These are phyloP conservation scores for Verbascum thapsus DNA, from an alignment of 257 asterid genomes.

Conservation along the genomic window DNA sequence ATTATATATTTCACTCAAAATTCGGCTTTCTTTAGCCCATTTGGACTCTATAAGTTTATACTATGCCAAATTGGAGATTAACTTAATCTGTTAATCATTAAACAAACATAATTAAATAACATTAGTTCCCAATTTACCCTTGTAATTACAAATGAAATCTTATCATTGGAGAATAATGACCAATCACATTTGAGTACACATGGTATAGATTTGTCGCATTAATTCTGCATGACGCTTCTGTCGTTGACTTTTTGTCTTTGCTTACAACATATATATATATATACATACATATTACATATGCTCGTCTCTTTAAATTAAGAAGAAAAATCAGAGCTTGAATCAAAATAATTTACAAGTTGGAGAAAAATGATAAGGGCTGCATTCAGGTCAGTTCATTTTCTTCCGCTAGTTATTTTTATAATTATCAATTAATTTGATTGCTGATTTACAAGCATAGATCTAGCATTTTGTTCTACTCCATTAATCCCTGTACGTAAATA, in stretches of 20 bases:
- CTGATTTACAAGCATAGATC: conserved; percentile 9
- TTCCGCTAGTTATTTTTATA: too few species aligned
- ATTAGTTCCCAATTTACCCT: conserved; percentile 7
- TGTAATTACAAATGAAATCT: neutral
- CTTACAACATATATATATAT: neutral
- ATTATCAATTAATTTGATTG: neutral
- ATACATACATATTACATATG: neutral
- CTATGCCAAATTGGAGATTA: too few species aligned
- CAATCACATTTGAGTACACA: conserved; percentile 29
- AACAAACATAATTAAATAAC: too few species aligned
- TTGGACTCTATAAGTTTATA: too few species aligned
- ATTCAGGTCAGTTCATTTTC: conserved; percentile 36
- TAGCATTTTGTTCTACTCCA: conserved; percentile 26
- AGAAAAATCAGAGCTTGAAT: conserved; percentile 1
- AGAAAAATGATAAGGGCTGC: conserved; percentile 41
- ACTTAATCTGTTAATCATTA: too few species aligned
- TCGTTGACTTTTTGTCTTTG: conserved; percentile 8
- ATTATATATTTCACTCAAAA: neutral
- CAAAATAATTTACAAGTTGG: neutral
- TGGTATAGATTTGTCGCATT: conserved; percentile 18
- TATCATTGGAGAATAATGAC: conserved; percentile 17
- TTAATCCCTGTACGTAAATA: neutral
- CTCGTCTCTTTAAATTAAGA: neutral
- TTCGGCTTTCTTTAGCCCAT: neutral
- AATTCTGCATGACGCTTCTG: conserved; percentile 27